Base-by-base conservation (phyloP, 2,329 filamentous ascomycete species). In the Diaporthe ilicicola region DNA sequence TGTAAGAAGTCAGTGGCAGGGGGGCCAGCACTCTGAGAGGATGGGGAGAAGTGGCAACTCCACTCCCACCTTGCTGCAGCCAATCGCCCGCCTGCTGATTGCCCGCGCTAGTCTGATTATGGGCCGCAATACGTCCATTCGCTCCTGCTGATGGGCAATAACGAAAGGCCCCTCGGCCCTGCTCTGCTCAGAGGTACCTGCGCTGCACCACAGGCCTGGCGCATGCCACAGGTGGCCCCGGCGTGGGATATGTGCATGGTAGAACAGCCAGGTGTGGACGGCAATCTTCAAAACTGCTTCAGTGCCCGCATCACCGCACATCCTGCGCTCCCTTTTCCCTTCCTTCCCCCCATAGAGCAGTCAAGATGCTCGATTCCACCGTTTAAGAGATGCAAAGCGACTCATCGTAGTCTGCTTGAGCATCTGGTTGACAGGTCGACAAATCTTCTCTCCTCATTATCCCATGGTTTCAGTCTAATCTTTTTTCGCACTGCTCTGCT, bases 371-470 rank as follows among this genome's bases (percentile, higher is more conserved):
- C 84, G 84, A 83, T 80, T 84, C 77, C 78, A 81, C 81, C 82
- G 82, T 87, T 80, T 88, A 76, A 84, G 84, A 84, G 79, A 79
- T 81, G 78, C 76, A 82, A 83, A 84, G 84, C 86, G 85, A 86
- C 86, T 87, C 81, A 81, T 79, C 76, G 83, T 84, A 87, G 86
- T 88, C 86, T 86, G 86, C 86, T 87, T 82, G 78, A 78, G 76
- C 78, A 75, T 78, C 76, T 74, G 74, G 68, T 74, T 74, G 62
- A 54, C 64, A 61, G 44, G 53, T 61, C 64, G 54, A 74, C 70
- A 79, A 82, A 76, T 78, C 76, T 53, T 74, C 70, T 74, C 59
- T 77, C 69, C 70, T 39, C 54, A 62, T 73, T 65, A 74, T 72
- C 75, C 34, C 71, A 66, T 62, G 56, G 67, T 70, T 72, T 71